phyloP scores from a whole-genome alignment of 2,329 filamentous ascomycete genomes.

The Diaporthe capsici region DNA sequence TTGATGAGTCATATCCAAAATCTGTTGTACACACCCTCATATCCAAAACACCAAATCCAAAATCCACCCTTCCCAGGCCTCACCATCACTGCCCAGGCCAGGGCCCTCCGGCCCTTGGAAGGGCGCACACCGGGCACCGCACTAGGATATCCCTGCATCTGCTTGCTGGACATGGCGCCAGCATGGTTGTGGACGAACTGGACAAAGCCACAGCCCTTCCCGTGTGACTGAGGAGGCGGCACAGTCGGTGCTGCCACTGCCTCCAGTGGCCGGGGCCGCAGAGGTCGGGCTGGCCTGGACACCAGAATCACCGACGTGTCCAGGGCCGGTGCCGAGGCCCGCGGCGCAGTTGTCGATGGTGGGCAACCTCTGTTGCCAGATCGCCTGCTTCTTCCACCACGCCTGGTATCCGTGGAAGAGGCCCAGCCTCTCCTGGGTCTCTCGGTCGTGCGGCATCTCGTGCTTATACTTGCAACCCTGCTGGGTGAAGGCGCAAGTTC shows the following conservation, averaged over 20 bases:
- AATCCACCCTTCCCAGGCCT: not conserved
- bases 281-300: not conserved
- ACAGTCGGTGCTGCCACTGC: not conserved
- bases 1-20: not conserved
- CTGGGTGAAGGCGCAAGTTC: constrained; percentile 86
- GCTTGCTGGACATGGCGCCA: not conserved
- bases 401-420: constrained; percentile 47
- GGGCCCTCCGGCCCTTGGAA: not conserved
- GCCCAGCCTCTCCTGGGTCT: constrained; percentile 41
- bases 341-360: constrained; percentile 28
- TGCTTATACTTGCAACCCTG: constrained; percentile 87
- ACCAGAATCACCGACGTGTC: not conserved
- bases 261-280: not conserved
- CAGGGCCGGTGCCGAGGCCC: not conserved
- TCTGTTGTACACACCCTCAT: not conserved
- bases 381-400: constrained; percentile 71
- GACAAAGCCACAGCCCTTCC: no score
- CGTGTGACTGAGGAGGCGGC: no score
- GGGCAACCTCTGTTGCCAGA: constrained; percentile 52
- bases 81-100: accelerated
- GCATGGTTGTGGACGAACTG: not conserved
- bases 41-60: not conserved
- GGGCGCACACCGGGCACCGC: not conserved
- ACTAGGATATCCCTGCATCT: not conserved
- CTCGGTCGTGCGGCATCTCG: not conserved